These are phyloP conservation scores for Podospora pseudopauciseta DNA, from an alignment of 495 filamentous ascomycete genomes.

Conservation along the genomic window DNA sequence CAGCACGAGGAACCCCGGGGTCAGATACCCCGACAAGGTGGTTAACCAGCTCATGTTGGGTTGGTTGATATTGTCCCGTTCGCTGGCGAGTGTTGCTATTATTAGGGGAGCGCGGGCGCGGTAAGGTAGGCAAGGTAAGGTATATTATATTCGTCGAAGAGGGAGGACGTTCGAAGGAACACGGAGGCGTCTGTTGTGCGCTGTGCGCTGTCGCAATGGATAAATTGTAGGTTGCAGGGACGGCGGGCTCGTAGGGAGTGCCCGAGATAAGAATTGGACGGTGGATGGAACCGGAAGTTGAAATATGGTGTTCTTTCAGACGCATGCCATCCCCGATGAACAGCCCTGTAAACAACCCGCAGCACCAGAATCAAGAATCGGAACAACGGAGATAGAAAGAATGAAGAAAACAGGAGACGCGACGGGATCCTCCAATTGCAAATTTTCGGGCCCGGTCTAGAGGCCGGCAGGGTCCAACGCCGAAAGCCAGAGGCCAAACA, in stretches of 20 bases:
- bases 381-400: not conserved
- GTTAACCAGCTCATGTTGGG: constrained; percentile 40
- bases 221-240: not conserved
- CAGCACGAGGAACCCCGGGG: constrained; percentile 63
- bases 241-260: not conserved
- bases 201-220: not conserved
- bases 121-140: not conserved
- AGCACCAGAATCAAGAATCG: too few species aligned
- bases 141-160: not conserved
- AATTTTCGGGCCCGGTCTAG: constrained; percentile 6
- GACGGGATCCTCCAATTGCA: not conserved
- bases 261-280: not conserved
- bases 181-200: not conserved
- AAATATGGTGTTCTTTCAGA: not conserved
- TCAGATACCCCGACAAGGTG: constrained; percentile 46
- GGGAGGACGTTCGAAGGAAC: not conserved
- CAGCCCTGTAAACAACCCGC: not conserved
- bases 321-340: not conserved
- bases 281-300: too few species aligned
- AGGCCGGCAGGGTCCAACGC: constrained; percentile 5
- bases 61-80: not conserved
- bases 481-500: not conserved
- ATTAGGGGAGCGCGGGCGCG: not conserved
- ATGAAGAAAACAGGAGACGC: not conserved
- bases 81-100: not conserved